These are phyloP conservation scores for Metarhizium sp. DNA, from an alignment of 2,329 filamentous ascomycete genomes.

Conservation along the genomic window DNA sequence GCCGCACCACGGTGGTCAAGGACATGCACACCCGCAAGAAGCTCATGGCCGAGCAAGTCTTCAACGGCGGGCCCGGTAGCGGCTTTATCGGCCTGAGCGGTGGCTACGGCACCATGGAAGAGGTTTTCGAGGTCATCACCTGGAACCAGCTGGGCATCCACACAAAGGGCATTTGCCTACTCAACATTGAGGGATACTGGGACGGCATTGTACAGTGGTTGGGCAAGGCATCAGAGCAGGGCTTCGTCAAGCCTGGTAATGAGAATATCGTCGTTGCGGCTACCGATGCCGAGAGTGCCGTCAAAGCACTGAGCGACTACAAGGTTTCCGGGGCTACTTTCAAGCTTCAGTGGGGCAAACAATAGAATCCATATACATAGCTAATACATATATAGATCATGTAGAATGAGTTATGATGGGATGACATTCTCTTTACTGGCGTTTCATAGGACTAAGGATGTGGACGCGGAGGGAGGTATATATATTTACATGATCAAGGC, in stretches of 20 bases:
- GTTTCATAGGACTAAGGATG: neutral
- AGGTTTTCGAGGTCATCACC: slow-evolving; percentile 82
- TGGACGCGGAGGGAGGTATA: neutral
- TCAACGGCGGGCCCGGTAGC: slow-evolving; percentile 68
- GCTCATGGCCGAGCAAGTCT: slow-evolving; percentile 83
- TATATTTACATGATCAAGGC: too few species aligned
- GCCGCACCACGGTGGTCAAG: slow-evolving; percentile 75
- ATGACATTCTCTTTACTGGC: neutral
- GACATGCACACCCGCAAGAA: slow-evolving; percentile 97
- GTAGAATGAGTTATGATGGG: neutral
- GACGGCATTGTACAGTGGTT: slow-evolving; percentile 81
- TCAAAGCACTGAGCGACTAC: slow-evolving; percentile 64
- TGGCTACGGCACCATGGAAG: slow-evolving; percentile 92
- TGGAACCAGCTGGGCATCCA: slow-evolving; percentile 99
- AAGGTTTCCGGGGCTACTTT: slow-evolving; percentile 65
- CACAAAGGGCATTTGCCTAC: slow-evolving; percentile 64
- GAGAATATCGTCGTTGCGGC: slow-evolving; percentile 72
- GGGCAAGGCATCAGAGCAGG: slow-evolving; percentile 60
- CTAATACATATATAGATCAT: neutral
- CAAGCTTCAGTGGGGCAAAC: slow-evolving; percentile 71
- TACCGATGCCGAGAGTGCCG: slow-evolving; percentile 59
- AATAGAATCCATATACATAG: slow-evolving; percentile 28
- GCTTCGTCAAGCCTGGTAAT: slow-evolving; percentile 67
- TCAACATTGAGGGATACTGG: slow-evolving; percentile 89
- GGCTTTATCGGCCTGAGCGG: slow-evolving; percentile 86